These are phyloP conservation scores for Lagerstroemia speciosa DNA, from an alignment of 345 rosid genomes.

Conservation along the genomic window DNA sequence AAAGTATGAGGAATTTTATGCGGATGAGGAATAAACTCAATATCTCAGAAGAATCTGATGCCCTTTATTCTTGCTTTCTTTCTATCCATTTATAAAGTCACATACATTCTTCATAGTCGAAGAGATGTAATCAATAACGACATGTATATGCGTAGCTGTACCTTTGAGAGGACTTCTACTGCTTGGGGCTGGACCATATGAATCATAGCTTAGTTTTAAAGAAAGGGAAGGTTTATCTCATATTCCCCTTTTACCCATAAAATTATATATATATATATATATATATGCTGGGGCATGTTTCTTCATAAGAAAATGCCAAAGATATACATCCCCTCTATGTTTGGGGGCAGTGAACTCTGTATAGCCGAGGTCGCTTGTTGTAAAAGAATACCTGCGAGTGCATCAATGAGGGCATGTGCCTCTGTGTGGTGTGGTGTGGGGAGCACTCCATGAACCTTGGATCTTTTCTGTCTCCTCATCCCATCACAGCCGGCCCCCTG, in stretches of 20 bases:
- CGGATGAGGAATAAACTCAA: too few species aligned
- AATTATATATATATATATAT: not conserved
- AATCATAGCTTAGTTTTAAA: too few species aligned
- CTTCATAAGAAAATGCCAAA: not conserved
- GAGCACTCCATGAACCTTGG: not conserved
- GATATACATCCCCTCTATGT: not conserved
- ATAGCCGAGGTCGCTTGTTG: not conserved
- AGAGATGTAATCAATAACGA: too few species aligned
- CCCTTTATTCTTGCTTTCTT: too few species aligned
- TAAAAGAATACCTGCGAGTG: not conserved
- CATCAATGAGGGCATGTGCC: not conserved
- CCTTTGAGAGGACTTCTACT: too few species aligned
- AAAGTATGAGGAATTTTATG: too few species aligned
- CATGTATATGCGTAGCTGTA: too few species aligned
- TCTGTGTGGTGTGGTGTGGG: not conserved
- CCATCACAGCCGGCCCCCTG: not conserved
- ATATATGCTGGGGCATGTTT: not conserved
- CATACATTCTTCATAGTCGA: too few species aligned
- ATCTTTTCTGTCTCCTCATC: not conserved
- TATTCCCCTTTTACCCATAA: not conserved
- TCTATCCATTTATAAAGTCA: too few species aligned
- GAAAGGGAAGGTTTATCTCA: too few species aligned
- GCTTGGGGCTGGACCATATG: not conserved
- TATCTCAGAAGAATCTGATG: too few species aligned
- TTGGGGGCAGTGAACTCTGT: too few species aligned